Percentiles rank a stretch among this genome's conserved stretches.
Evolutionary conservation across 2,329 filamentous ascomycete species (phyloP).

Genomic region (Metarhizium anisopliae): DNA sequence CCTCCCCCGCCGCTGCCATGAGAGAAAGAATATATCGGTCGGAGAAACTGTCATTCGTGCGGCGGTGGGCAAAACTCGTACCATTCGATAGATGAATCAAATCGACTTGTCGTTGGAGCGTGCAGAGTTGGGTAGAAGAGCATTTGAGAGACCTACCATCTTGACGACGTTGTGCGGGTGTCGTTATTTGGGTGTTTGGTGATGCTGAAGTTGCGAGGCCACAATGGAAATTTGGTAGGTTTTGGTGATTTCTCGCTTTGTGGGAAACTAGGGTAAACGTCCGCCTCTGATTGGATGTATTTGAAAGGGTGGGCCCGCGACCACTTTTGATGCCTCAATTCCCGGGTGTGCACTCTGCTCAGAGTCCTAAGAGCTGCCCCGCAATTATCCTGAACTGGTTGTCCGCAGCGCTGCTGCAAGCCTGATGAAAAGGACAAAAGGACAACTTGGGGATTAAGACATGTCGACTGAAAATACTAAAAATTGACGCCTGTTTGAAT

Average conservation of each 20-base stretch:
- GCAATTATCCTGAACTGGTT: background rate
- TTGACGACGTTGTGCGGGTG: constrained; percentile 37
- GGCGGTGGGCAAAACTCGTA: constrained; percentile 14
- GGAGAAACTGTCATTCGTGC: constrained; percentile 21
- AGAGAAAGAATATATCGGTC: background rate
- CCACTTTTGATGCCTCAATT: constrained; percentile 3
- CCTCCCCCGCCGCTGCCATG: background rate
- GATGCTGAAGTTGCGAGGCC: constrained; percentile 29
- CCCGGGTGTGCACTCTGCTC: constrained; percentile 2
- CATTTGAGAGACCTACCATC: constrained; percentile 32
- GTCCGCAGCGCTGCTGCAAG: background rate
- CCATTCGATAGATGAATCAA: constrained; percentile 2
- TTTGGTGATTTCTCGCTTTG: constrained; percentile 37
- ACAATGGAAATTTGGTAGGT: constrained; percentile 28
- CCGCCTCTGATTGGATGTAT: constrained; percentile 22
- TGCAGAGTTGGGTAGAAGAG: constrained; percentile 6
- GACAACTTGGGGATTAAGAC: background rate
- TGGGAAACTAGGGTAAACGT: constrained; percentile 32
- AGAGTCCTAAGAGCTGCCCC: background rate
- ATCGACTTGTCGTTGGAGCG: constrained; percentile 3
- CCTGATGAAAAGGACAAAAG: background rate
- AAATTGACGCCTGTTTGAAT: too few relatives aligned
- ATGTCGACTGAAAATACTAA: background rate
- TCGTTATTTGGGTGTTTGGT: constrained; percentile 33
- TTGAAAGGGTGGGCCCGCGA: constrained; percentile 12